A percentile compares a stretch with the other conserved stretches of the same genome.
Evolutionary conservation across 257 asterid genomes (phyloP).

Genomic region (Plantago ovata): DNA sequence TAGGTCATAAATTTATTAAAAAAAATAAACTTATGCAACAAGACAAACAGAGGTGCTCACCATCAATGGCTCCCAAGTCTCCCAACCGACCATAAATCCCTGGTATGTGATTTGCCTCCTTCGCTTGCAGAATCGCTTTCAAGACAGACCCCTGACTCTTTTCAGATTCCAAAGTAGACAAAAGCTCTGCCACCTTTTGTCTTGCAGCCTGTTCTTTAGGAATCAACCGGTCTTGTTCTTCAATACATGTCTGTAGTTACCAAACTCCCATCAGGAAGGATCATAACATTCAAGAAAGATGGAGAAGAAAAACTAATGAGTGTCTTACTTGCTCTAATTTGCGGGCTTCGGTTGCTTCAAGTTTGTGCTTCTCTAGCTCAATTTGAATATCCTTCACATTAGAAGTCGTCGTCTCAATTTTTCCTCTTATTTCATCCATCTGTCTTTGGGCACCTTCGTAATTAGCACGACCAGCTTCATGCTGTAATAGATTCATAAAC

Average conservation of each 20-base stretch:
- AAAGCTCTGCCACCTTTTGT: slow-evolving; percentile 78
- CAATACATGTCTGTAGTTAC: slow-evolving; percentile 44
- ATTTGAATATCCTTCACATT: slow-evolving; percentile 37
- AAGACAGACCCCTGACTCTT: slow-evolving; percentile 84
- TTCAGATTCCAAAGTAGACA: slow-evolving; percentile 76
- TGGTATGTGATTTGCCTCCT: slow-evolving; percentile 60
- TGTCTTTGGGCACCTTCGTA: slow-evolving; percentile 83
- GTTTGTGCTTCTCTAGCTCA: slow-evolving; percentile 52
- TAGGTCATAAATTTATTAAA: no score
- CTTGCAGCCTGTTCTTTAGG: slow-evolving; percentile 87
- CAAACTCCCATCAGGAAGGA: slow-evolving; percentile 12
- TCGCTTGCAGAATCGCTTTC: slow-evolving; percentile 85
- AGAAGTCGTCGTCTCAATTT: slow-evolving; percentile 50
- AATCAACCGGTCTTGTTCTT: slow-evolving; percentile 64
- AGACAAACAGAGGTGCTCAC: slow-evolving; percentile 31
- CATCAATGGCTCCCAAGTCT: slow-evolving; percentile 95
- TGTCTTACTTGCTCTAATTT: slow-evolving; percentile 59
- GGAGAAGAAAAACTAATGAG: slow-evolving; percentile 1
- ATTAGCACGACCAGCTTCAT: slow-evolving; percentile 71
- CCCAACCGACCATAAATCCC: slow-evolving; percentile 98
- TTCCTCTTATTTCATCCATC: slow-evolving; percentile 50
- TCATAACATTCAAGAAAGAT: slow-evolving; percentile 1
- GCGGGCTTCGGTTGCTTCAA: slow-evolving; percentile 59
- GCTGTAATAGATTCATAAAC: slow-evolving; percentile 44
- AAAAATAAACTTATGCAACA: background rate